Base-by-base conservation (phyloP, 352 stramenopile genomes). In the Globisporangium orthogonon region DNA sequence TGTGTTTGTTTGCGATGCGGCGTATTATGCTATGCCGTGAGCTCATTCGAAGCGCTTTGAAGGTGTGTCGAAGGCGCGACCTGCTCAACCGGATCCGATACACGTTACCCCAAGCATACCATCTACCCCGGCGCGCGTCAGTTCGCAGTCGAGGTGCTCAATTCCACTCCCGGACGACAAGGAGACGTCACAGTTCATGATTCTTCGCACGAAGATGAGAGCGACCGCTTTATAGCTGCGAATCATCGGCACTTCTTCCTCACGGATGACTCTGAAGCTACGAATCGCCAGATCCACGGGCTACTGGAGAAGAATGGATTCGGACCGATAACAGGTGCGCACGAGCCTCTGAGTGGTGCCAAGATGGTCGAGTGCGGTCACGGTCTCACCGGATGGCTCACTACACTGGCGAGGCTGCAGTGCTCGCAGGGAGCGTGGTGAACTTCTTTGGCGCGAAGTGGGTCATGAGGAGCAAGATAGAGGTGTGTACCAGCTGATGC, bases 101-200 rank as follows among this genome's bases (percentile, higher is more conserved):
- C 44, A 29, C 58, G 52, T 17, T 69, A 54, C 37, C 62, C 59
- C 9, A n/a, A 63, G 15, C 35, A 44, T 18, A 67, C 60, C 2
- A 30, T 64, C 17, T 67, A 67, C 33, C 62, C 62, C n/a, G 62
- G 62, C 29, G 44, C 39, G 3, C 23, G 44, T 4, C 61, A 67
- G 51, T 66, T 67, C 39, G 33, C 30, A 15, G 10, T 23, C 3
- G 60, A 66, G 29, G 58, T 66, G 6, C 44, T 65, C 15, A 37
- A 15, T 39, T 33, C 35, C 14, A 29, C 31, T 14, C 28, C 39
- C 9, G 31, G 4, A 14, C 35, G 3, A 14, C 43, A 23, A 30
- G 11, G 43, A 48, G 43, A 48, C 6, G 7, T 18, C 46, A 35
- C 46, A 39, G 46, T 51, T 11, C 4, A 14, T 7, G 43, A 48